These are phyloP conservation scores for Stachybotrys elegans DNA, from an alignment of 2,329 filamentous ascomycete genomes.

Conservation along the genomic window DNA sequence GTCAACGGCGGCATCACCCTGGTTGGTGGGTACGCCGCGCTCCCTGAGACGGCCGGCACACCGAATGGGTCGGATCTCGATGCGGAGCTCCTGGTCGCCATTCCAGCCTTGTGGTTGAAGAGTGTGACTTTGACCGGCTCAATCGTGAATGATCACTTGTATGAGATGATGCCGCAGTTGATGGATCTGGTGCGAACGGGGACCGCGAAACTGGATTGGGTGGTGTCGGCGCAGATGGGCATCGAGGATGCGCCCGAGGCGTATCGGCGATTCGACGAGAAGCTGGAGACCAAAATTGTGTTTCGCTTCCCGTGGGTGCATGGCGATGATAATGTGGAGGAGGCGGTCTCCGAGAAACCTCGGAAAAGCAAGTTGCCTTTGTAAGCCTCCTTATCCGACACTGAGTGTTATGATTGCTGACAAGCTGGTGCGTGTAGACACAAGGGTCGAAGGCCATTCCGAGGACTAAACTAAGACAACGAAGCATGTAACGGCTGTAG, in stretches of 20 bases:
- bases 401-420: too few relatives aligned
- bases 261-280: slow-evolving; percentile 2
- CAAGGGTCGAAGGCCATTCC: too few relatives aligned
- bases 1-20: neutral
- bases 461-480: too few relatives aligned
- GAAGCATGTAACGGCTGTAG: too few relatives aligned
- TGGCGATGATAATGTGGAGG: too few relatives aligned
- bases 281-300: too few relatives aligned
- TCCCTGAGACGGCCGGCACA: neutral
- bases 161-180: neutral
- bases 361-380: too few relatives aligned
- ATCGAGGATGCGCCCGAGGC: slow-evolving; percentile 4
- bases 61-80: neutral
- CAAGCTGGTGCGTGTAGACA: too few relatives aligned
- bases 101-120: neutral
- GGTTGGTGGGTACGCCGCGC: neutral
- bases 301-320: too few relatives aligned
- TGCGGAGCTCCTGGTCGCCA: neutral
- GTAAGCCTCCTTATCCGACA: too few relatives aligned
- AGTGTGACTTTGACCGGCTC: neutral
- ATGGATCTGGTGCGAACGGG: neutral
- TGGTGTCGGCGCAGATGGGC: neutral
- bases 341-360: too few relatives aligned
- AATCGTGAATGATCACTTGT: neutral
- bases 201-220: neutral